Evolutionary conservation across 1,139 yeast genomes (phyloP).

Genomic region (Waltiozyma sp.): DNA sequence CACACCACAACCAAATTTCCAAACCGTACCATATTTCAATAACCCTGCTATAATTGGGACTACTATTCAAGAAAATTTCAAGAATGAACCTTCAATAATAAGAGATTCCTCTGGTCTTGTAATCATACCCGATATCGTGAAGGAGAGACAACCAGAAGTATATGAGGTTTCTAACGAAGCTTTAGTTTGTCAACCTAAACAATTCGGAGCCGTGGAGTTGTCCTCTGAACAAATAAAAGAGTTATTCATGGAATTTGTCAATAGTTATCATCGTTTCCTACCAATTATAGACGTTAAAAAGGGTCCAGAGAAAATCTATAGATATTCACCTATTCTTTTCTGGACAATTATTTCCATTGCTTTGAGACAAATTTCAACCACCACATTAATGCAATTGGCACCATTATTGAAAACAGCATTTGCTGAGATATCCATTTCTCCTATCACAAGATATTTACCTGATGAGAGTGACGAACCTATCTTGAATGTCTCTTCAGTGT

Average conservation of each 20-base stretch:
- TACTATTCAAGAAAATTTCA: neutral
- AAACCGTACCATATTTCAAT: neutral
- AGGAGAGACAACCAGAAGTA: neutral
- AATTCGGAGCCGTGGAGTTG: slow-evolving; percentile 55
- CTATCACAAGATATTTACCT: slow-evolving; percentile 76
- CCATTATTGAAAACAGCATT: slow-evolving; percentile 64
- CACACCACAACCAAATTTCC: neutral
- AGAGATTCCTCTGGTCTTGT: neutral
- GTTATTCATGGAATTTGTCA: slow-evolving; percentile 62
- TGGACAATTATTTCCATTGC: slow-evolving; percentile 92
- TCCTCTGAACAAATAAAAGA: slow-evolving; percentile 48
- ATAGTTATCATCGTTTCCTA: slow-evolving; percentile 67
- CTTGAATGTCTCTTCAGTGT: slow-evolving; percentile 83
- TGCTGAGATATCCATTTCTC: slow-evolving; percentile 83
- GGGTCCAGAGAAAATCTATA: slow-evolving; percentile 75
- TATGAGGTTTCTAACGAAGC: slow-evolving; percentile 28
- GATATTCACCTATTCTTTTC: slow-evolving; percentile 75
- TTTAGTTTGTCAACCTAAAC: slow-evolving; percentile 49
- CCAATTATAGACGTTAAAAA: slow-evolving; percentile 76
- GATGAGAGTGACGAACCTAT: slow-evolving; percentile 68
- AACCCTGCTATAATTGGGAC: neutral
- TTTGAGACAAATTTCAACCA: slow-evolving; percentile 35
- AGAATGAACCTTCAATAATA: neutral
- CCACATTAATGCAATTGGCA: slow-evolving; percentile 42
- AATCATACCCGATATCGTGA: neutral